Conservation (phyloP, 306 rosid genomes). For the Vigna angularis region DNA sequence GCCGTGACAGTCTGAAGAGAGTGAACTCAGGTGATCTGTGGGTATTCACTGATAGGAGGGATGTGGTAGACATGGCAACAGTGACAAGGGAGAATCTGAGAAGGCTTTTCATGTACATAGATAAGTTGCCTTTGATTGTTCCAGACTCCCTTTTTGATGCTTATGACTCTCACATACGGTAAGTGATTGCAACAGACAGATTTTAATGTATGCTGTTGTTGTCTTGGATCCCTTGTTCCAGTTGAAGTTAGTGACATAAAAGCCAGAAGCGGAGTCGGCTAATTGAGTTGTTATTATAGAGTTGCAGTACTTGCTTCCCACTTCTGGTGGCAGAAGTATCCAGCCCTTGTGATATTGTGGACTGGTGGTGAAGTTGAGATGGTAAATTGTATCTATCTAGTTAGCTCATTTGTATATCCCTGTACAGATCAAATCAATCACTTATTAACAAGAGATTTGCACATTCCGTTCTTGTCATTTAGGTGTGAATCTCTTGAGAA, state of each 20-base stretch:
- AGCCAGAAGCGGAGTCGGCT: slow-evolving; percentile 43
- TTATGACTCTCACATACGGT: slow-evolving; percentile 87
- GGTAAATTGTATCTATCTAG: slow-evolving; percentile 72
- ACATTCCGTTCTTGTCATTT: slow-evolving; percentile 32
- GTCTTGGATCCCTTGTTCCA: slow-evolving; percentile 47
- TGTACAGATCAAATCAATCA: slow-evolving; percentile 77
- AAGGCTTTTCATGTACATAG: slow-evolving; percentile 87
- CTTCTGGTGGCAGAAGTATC: slow-evolving; percentile 64
- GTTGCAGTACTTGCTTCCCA: slow-evolving; percentile 70
- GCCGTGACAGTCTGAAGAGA: slow-evolving; percentile 92
- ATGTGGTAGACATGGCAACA: slow-evolving; percentile 83
- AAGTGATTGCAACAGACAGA: slow-evolving; percentile 52
- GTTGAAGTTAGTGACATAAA: slow-evolving; percentile 47
- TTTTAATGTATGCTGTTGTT: slow-evolving; percentile 48
- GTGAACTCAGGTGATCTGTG: slow-evolving; percentile 94
- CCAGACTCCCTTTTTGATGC: slow-evolving; percentile 85
- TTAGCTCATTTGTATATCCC: slow-evolving; percentile 73
- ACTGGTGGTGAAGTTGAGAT: slow-evolving; percentile 84
- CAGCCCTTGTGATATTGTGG: slow-evolving; percentile 68
- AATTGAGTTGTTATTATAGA: slow-evolving; percentile 53
- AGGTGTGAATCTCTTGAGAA: slow-evolving; percentile 29
- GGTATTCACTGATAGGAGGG: slow-evolving; percentile 80
- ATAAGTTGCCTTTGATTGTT: slow-evolving; percentile 82
- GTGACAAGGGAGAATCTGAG: slow-evolving; percentile 87
- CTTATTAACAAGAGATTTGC: slow-evolving; percentile 51